phyloP scores from a whole-genome alignment of 805 yeast species.

The Candida hispaniensis region DNA sequence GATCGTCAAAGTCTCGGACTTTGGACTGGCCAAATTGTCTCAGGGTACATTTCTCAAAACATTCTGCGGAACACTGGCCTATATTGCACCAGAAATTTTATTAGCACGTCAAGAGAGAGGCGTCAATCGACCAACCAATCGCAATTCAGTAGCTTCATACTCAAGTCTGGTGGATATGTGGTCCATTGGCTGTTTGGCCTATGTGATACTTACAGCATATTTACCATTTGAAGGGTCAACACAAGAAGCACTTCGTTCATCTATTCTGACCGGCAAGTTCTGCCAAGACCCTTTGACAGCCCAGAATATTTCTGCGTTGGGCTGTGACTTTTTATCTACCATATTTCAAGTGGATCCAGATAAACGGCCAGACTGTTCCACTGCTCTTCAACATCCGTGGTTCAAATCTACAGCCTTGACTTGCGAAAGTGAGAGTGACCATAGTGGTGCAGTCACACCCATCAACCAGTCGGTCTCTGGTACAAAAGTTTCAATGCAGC shows the following conservation, averaged over 20 bases:
- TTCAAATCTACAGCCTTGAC: no score
- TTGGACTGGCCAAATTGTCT: constrained; percentile 87
- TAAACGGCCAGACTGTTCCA: constrained; percentile 58
- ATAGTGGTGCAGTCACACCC: no score
- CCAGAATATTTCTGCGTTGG: constrained; percentile 55
- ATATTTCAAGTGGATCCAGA: constrained; percentile 70
- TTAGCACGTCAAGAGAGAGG: constrained; percentile 30
- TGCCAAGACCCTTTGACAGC: constrained; percentile 52
- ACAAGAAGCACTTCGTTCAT: constrained; percentile 70
- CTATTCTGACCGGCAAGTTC: constrained; percentile 67
- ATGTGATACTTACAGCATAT: constrained; percentile 86
- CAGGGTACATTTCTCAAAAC: constrained; percentile 87
- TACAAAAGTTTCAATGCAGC: no score
- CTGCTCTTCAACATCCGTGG: constrained; percentile 80
- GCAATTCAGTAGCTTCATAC: constrained; percentile 36
- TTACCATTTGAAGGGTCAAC: constrained; percentile 91
- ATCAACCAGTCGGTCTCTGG: no score
- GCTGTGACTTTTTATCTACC: constrained; percentile 57
- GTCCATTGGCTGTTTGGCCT: constrained; percentile 92
- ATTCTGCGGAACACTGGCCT: constrained; percentile 94
- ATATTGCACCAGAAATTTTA: constrained; percentile 90
- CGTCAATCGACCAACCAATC: constrained; percentile 18
- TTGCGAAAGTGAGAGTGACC: no score
- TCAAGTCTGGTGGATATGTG: constrained; percentile 92
- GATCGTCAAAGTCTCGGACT: constrained; percentile 84